A percentile compares a stretch with the other conserved stretches of the same genome.
Conservation (phyloP, 495 filamentous ascomycete species). For the Lasiosphaeria ovina region DNA sequence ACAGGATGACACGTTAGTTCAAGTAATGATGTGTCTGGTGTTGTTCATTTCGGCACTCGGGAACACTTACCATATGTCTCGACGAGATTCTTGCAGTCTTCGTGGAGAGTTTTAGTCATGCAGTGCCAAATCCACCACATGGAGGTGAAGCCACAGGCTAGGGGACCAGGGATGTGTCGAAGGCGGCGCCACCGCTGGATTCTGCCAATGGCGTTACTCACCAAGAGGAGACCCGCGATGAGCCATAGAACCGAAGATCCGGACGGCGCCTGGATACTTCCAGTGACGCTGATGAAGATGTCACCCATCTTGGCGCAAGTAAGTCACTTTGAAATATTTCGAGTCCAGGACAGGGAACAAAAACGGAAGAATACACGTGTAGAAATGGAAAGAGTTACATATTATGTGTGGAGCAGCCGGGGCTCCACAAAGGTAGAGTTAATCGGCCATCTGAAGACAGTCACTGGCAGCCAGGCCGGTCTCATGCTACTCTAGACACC, state of each 20-base stretch:
- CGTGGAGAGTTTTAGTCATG: constrained; percentile 6
- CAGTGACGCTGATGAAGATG: too few species aligned
- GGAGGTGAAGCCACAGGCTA: constrained; percentile 18
- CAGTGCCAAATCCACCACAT: constrained; percentile 20
- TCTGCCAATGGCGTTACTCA: not conserved
- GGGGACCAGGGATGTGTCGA: constrained; percentile 26
- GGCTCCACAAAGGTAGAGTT: too few species aligned
- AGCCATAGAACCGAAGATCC: not conserved
- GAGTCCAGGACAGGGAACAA: too few species aligned
- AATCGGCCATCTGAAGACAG: too few species aligned
- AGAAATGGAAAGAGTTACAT: too few species aligned
- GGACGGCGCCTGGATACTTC: too few species aligned
- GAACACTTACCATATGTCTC: constrained; percentile 19
- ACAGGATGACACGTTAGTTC: not conserved
- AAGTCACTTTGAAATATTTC: too few species aligned
- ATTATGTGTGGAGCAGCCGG: too few species aligned
- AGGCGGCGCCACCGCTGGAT: constrained; percentile 30
- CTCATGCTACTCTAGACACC: too few species aligned
- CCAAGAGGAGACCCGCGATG: not conserved
- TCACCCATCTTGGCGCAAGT: too few species aligned
- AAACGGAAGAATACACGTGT: too few species aligned
- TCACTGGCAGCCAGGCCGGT: too few species aligned
- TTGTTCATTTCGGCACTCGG: not conserved
- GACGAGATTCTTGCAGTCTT: constrained; percentile 10
- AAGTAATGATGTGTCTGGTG: not conserved